These are phyloP conservation scores for Talaromyces pinophilus DNA, from an alignment of 2,329 filamentous ascomycete genomes.

Conservation along the genomic window DNA sequence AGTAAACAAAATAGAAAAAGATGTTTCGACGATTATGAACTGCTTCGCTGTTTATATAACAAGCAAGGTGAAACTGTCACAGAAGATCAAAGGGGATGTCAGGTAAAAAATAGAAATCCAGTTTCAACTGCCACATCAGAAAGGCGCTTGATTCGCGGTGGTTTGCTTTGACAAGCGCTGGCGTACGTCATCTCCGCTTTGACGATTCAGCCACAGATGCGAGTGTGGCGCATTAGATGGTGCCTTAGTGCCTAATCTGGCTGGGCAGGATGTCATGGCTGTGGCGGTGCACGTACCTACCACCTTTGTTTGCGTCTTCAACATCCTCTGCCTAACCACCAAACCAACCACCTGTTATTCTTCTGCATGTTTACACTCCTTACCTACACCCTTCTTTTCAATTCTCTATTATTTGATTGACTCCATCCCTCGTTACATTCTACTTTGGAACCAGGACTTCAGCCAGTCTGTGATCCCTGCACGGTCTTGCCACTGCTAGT, in stretches of 20 bases:
- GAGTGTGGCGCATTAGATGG: background rate
- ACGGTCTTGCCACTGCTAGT: conserved; percentile 15
- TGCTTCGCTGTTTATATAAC: background rate
- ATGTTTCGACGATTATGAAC: background rate
- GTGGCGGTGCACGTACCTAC: conserved; percentile 17
- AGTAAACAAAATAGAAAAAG: background rate
- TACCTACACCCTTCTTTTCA: background rate
- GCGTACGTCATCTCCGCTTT: conserved; percentile 1
- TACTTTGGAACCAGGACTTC: background rate
- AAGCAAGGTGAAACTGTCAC: background rate
- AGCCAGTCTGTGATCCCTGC: conserved; percentile 4
- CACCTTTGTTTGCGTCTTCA: conserved; percentile 6
- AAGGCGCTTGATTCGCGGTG: conserved; percentile 5
- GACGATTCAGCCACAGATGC: conserved; percentile 17
- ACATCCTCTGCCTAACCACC: background rate
- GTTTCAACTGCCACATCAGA: conserved; percentile 12
- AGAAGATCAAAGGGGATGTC: conserved; percentile 1
- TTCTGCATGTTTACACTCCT: background rate
- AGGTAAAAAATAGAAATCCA: conserved; percentile 8
- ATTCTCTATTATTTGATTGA: background rate
- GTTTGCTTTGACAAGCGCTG: conserved; percentile 8
- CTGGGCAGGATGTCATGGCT: conserved; percentile 7
- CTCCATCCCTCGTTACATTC: background rate
- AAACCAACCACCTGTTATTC: conserved; percentile 3
- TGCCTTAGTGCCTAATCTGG: conserved; percentile 3